phyloP scores from a whole-genome alignment of 805 yeast genomes.

The Spathaspora sp. region DNA sequence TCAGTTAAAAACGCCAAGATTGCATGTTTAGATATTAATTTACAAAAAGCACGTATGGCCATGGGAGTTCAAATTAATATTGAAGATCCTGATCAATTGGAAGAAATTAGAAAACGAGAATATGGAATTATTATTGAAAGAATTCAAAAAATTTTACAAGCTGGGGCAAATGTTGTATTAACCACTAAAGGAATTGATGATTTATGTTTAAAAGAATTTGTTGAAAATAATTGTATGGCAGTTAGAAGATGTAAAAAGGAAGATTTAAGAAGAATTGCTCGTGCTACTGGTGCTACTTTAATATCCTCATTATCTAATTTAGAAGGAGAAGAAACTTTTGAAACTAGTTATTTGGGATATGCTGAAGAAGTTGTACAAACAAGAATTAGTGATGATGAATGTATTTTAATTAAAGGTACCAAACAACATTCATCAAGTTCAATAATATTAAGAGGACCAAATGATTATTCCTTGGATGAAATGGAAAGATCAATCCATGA shows the following conservation, averaged over 20 bases:
- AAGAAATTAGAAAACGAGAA: constrained; percentile 86
- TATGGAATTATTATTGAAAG: constrained; percentile 81
- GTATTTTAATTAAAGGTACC: constrained; percentile 87
- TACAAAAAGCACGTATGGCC: constrained; percentile 96
- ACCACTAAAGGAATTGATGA: constrained; percentile 96
- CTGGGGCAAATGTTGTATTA: constrained; percentile 90
- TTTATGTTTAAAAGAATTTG: constrained; percentile 84
- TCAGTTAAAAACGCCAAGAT: constrained; percentile 67
- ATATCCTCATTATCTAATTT: constrained; percentile 83
- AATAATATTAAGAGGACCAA: constrained; percentile 90
- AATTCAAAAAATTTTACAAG: constrained; percentile 70
- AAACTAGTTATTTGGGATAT: constrained; percentile 74
- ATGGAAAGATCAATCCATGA: constrained; percentile 98
- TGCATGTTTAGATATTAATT: constrained; percentile 86
- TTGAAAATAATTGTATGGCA: constrained; percentile 89
- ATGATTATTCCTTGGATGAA: constrained; percentile 92
- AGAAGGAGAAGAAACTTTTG: constrained; percentile 94
- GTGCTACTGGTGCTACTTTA: constrained; percentile 96
- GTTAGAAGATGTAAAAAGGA: constrained; percentile 97
- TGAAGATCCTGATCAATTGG: constrained; percentile 96
- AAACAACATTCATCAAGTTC: constrained; percentile 89
- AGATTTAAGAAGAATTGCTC: constrained; percentile 92
- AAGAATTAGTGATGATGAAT: constrained; percentile 92
- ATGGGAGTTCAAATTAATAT: constrained; percentile 97
- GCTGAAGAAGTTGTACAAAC: constrained; percentile 92